Evolutionary conservation across 495 filamentous ascomycete species (phyloP), one percentile per base, ranked within the genome.

Genomic region (Clavariopsis aquatica): DNA sequence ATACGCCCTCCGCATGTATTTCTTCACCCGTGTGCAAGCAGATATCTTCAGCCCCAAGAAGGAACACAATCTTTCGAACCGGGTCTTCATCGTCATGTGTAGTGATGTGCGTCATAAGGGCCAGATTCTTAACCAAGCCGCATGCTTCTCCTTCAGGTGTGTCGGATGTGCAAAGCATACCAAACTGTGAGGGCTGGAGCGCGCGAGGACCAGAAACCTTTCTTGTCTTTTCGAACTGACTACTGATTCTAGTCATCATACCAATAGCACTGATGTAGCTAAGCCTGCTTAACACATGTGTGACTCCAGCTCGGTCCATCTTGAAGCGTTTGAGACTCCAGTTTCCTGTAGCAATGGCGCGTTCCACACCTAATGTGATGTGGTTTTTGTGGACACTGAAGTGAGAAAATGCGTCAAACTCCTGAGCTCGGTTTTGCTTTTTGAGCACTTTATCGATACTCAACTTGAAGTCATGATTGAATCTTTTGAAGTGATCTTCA

Each of bases 211-310:
- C 95, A 72, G 85, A 89, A 66, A 99, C 90, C 74, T 99, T 99
- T 67, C 94, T 79, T 1, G 93, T 96, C 81, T 98, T 98, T 73
- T 98, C 94, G 73, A 99, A 98, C 78, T 98, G 94, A 83, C 90
- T 95, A 78, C 87, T 93, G 69, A 98, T 98, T 69, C 94, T 86
- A 12, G 95, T 98, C 95, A 99, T 98, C 95, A 98, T 98, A 59
- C 95, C 95, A n/a, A 99, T 83, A 12, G 95, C 95, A 68, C 89
- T 90, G 77, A 98, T 96, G 72, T 96, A 99, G 74, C 92, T 97
- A 49, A 98, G 79, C 46, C 94, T 85, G 78, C 93, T 97, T 19
- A 99, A 81, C 57, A 99, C 92, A 75, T 99, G 94, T 2, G 94
- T 96, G 10, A 99, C 92, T 70, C 94, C 94, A 22, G 94, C 94